These are phyloP conservation scores for Elongisporangium prolatum DNA, from an alignment of 352 stramenopile genomes.

Conservation along the genomic window DNA sequence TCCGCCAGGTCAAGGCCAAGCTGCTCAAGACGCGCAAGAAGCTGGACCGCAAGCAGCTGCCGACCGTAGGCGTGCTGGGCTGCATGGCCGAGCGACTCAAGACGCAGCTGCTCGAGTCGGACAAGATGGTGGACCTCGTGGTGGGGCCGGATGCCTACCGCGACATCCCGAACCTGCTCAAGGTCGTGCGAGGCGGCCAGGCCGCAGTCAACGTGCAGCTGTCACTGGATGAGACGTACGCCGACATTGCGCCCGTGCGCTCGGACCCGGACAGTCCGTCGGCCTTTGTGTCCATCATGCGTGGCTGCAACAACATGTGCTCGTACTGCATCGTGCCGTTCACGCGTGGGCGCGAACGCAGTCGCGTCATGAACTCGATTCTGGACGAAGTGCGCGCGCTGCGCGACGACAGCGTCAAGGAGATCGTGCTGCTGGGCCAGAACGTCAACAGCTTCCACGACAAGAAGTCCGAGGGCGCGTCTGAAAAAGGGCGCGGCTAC, in stretches of 20 bases:
- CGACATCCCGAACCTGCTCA: slow-evolving; percentile 94
- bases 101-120: slow-evolving; percentile 90
- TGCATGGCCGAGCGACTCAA: slow-evolving; percentile 99
- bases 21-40: slow-evolving; percentile 53
- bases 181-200: slow-evolving; percentile 71
- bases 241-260: slow-evolving; percentile 95
- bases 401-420: slow-evolving; percentile 92
- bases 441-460: slow-evolving; percentile 99
- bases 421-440: slow-evolving; percentile 98
- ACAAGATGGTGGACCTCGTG: slow-evolving; percentile 97
- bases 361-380: slow-evolving; percentile 89
- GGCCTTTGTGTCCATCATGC: slow-evolving; percentile 98
- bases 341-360: slow-evolving; percentile 95
- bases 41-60: slow-evolving; percentile 35
- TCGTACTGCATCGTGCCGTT: slow-evolving; percentile 99
- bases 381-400: slow-evolving; percentile 92
- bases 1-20: slow-evolving; percentile 77
- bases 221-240: slow-evolving; percentile 98
- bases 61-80: slow-evolving; percentile 94
- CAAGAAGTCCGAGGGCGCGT: slow-evolving; percentile 67
- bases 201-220: slow-evolving; percentile 94
- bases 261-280: slow-evolving; percentile 77
- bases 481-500: slow-evolving; percentile 66
- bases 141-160: slow-evolving; percentile 98
- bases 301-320: slow-evolving; percentile 99